Evolutionary conservation across 257 asterid genomes (phyloP).

Genomic region (Echites panduratus): DNA sequence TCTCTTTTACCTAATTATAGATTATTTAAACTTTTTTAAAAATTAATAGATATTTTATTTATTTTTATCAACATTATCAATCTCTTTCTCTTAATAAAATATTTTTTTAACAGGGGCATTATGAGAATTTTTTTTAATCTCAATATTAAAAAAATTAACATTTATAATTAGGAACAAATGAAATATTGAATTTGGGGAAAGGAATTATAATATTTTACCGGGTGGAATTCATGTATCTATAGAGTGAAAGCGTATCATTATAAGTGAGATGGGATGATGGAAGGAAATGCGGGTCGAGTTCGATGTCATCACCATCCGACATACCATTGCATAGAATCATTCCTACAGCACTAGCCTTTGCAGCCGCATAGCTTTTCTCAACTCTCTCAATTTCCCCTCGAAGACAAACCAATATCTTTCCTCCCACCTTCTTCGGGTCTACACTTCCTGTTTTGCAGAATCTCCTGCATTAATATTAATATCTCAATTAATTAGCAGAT

Average conservation of each 20-base stretch:
- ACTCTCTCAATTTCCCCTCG: constrained; percentile 33
- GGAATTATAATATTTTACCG: too few species aligned
- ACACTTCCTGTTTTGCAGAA: constrained; percentile 16
- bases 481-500: too few species aligned
- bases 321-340: constrained; percentile 46
- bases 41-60: too few species aligned
- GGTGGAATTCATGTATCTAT: not conserved
- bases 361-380: constrained; percentile 33
- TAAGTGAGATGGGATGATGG: constrained; percentile 50
- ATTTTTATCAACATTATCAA: too few species aligned
- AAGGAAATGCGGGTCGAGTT: constrained; percentile 38
- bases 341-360: constrained; percentile 52
- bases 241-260: not conserved
- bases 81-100: too few species aligned
- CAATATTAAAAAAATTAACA: too few species aligned
- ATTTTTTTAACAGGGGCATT: too few species aligned
- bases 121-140: too few species aligned
- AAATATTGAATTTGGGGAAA: too few species aligned
- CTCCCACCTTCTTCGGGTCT: constrained; percentile 43
- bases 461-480: not conserved
- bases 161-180: too few species aligned
- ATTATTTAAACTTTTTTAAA: too few species aligned
- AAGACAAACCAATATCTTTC: constrained; percentile 53
- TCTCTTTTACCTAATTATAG: too few species aligned
- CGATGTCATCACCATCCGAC: constrained; percentile 16